Conservation (phyloP, 2,329 filamentous ascomycete genomes). For the Stagonosporopsis tanaceti region DNA sequence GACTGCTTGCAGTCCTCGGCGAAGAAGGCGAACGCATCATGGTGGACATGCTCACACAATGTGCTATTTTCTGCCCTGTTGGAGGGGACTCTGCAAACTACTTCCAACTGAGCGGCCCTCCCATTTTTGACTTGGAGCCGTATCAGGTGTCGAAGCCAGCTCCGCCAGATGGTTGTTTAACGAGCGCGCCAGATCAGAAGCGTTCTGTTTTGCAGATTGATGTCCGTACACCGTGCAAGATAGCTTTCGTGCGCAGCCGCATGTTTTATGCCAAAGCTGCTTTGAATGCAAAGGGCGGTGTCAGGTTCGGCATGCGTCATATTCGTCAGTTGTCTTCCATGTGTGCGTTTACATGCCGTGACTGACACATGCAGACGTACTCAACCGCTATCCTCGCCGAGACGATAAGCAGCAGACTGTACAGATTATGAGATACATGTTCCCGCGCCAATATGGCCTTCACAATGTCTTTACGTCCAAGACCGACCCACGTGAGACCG, state of each 20-base stretch:
- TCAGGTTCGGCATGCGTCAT: conserved; percentile 79
- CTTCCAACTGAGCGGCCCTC: conserved; percentile 78
- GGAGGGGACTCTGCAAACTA: conserved; percentile 69
- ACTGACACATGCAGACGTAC: conserved; percentile 68
- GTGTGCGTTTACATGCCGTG: not conserved
- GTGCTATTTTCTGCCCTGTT: conserved; percentile 75
- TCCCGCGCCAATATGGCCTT: conserved; percentile 86
- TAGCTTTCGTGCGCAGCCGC: conserved; percentile 79
- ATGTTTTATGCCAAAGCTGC: conserved; percentile 85
- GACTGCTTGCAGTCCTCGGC: conserved; percentile 77
- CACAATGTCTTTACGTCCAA: conserved; percentile 89
- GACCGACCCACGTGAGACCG: conserved; percentile 70
- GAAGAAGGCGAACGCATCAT: conserved; percentile 78
- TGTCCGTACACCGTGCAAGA: conserved; percentile 60
- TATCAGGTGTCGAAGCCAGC: conserved; percentile 3
- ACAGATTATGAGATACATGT: conserved; percentile 89
- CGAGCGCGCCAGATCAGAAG: not conserved
- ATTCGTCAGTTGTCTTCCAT: conserved; percentile 69
- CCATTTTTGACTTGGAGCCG: conserved; percentile 58
- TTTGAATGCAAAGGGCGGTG: conserved; percentile 70
- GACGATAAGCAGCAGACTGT: conserved; percentile 63
- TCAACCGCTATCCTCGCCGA: conserved; percentile 72
- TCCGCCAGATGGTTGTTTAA: not conserved
- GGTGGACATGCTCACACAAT: conserved; percentile 77
- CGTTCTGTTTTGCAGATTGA: conserved; percentile 19